These are phyloP conservation scores for Glebionis coronaria DNA, from an alignment of 129 eudicot species.

Conservation along the genomic window DNA sequence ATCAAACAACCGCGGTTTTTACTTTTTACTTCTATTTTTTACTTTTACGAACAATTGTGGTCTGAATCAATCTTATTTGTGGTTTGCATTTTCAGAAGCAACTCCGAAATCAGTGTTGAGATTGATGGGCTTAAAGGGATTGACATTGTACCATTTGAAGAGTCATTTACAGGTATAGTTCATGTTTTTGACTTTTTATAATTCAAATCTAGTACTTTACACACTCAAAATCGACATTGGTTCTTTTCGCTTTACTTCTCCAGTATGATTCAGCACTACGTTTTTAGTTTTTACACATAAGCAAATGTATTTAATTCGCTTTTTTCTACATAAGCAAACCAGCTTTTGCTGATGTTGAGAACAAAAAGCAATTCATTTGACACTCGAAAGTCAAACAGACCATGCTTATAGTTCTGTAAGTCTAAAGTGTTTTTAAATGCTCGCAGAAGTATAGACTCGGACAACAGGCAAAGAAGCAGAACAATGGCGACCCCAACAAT, in stretches of 20 bases:
- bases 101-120: conserved; percentile 87
- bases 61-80: conserved; percentile 5
- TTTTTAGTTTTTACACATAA: background rate
- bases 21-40: too few species aligned
- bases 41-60: conserved; percentile 10
- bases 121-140: conserved; percentile 85
- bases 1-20: background rate
- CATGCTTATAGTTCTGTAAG: too few species aligned
- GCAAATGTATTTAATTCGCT: background rate
- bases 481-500: conserved; percentile 39
- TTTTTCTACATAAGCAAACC: background rate
- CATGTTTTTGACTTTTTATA: conserved; percentile 7
- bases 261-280: background rate
- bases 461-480: conserved; percentile 74
- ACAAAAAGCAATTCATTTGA: background rate
- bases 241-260: background rate
- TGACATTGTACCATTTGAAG: conserved; percentile 83
- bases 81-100: conserved; percentile 59
- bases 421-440: conserved; percentile 15
- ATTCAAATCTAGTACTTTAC: conserved; percentile 4
- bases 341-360: too few species aligned
- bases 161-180: conserved; percentile 75
- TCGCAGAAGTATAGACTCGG: conserved; percentile 92
- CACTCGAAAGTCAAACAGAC: background rate
- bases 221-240: background rate